These are phyloP conservation scores for Hymenoscyphus linearis DNA, from an alignment of 2,329 filamentous ascomycete genomes.

Conservation along the genomic window DNA sequence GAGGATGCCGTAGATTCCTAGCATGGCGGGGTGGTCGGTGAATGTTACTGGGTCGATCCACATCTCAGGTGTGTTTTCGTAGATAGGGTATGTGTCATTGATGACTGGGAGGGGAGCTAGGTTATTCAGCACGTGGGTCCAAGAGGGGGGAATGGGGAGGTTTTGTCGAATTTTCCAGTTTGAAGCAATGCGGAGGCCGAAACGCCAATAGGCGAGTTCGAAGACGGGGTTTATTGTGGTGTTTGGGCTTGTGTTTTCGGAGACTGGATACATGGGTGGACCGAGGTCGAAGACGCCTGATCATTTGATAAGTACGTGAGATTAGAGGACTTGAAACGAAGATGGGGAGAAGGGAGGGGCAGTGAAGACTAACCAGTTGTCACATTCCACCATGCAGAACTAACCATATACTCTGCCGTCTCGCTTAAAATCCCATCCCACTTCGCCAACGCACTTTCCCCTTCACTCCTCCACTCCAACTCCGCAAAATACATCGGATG, in stretches of 20 bases:
- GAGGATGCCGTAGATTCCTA: constrained; percentile 41
- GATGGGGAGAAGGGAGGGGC: neutral
- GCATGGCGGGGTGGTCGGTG: constrained; percentile 41
- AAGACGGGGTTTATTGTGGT: constrained; percentile 53
- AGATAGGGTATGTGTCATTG: constrained; percentile 47
- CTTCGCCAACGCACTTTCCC: constrained; percentile 38
- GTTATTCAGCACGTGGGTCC: constrained; percentile 45
- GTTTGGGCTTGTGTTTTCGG: constrained; percentile 55
- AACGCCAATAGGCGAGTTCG: constrained; percentile 56
- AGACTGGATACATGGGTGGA: constrained; percentile 45
- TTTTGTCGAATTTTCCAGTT: constrained; percentile 46
- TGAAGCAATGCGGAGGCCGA: constrained; percentile 50
- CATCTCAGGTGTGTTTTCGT: constrained; percentile 44
- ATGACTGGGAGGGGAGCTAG: constrained; percentile 48
- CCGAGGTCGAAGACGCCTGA: constrained; percentile 46
- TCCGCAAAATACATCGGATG: constrained; percentile 57
- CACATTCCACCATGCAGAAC: constrained; percentile 49
- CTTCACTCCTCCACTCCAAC: constrained; percentile 39
- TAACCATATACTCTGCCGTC: constrained; percentile 55
- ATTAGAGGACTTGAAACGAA: neutral
- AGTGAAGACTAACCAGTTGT: constrained; percentile 35
- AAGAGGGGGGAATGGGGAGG: constrained; percentile 39
- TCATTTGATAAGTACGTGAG: neutral
- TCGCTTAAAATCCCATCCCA: constrained; percentile 49
- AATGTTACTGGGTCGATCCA: constrained; percentile 39